Conservation (phyloP, 768 basidiomycete species). For the Suillus occidentalis region DNA sequence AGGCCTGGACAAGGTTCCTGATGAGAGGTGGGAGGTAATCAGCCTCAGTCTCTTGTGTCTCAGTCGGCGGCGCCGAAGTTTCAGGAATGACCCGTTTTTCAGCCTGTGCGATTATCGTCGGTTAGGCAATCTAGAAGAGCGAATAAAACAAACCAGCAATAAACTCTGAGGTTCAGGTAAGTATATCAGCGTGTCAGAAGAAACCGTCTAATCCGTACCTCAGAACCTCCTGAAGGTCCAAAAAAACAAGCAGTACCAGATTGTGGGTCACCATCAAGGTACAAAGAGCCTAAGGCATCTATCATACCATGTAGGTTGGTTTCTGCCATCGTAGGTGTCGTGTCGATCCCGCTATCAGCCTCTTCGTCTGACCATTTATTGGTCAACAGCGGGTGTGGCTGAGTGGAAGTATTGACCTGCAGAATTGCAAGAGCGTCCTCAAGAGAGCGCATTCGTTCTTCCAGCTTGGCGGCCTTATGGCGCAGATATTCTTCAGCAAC, state of each 20-base stretch:
- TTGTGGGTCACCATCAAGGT: conserved; percentile 37
- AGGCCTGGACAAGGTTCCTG: conserved; percentile 41
- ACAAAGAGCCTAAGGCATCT: conserved; percentile 43
- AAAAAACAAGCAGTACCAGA: conserved; percentile 35
- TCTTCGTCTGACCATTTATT: conserved; percentile 21
- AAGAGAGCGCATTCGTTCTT: conserved; percentile 51
- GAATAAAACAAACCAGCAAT: conserved; percentile 36
- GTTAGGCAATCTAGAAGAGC: background rate
- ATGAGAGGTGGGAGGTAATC: conserved; percentile 47
- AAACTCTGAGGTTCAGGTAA: conserved; percentile 36
- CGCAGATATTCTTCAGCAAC: conserved; percentile 54
- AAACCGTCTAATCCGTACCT: conserved; percentile 36
- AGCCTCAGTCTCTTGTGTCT: conserved; percentile 40
- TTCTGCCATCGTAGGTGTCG: conserved; percentile 8
- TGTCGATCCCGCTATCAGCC: conserved; percentile 28
- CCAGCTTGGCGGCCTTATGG: conserved; percentile 44
- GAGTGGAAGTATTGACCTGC: conserved; percentile 37
- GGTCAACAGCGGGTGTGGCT: conserved; percentile 45
- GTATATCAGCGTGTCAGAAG: background rate
- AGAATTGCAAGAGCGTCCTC: conserved; percentile 55
- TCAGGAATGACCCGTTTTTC: conserved; percentile 14
- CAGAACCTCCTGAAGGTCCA: conserved; percentile 48
- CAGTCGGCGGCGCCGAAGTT: conserved; percentile 2
- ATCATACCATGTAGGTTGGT: conserved; percentile 23
- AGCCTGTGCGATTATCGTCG: conserved; percentile 10